Conservation (phyloP, 2,329 filamentous ascomycete species). For the Lachnellula arida region DNA sequence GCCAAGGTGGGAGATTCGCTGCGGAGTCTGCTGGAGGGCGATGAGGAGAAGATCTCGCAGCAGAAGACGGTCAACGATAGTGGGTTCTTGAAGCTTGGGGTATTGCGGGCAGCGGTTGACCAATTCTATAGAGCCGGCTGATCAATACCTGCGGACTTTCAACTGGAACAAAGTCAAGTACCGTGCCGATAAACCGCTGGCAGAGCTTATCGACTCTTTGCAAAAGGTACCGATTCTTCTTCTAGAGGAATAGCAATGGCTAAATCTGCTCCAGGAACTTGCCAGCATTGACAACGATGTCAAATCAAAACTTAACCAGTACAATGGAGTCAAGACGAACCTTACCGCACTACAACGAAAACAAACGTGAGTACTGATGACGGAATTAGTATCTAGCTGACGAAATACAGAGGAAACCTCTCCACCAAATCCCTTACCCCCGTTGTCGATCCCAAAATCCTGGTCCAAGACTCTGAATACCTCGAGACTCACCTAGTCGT, state of each 20-base stretch:
- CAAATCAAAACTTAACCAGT: conserved; percentile 89
- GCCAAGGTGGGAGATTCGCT: conserved; percentile 60
- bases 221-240: conserved; percentile 61
- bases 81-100: conserved; percentile 45
- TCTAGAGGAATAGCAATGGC: background rate
- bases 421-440: conserved; percentile 90
- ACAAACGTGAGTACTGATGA: conserved; percentile 63
- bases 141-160: conserved; percentile 85
- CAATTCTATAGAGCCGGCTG: conserved; percentile 70
- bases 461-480: conserved; percentile 90
- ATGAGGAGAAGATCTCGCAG: conserved; percentile 59
- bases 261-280: conserved; percentile 59
- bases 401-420: conserved; percentile 69
- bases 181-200: conserved; percentile 82
- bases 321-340: conserved; percentile 85
- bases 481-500: conserved; percentile 93
- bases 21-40: conserved; percentile 30
- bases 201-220: conserved; percentile 79
- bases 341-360: conserved; percentile 77
- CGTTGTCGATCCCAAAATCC: conserved; percentile 73
- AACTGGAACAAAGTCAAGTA: conserved; percentile 98
- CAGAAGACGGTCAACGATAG: conserved; percentile 77
- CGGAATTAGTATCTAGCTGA: conserved; percentile 11
- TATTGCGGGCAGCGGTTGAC: conserved; percentile 7
- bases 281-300: conserved; percentile 92